These are phyloP conservation scores for Sugiyamaella sp. DNA, from an alignment of 1,139 yeast species.

Conservation along the genomic window DNA sequence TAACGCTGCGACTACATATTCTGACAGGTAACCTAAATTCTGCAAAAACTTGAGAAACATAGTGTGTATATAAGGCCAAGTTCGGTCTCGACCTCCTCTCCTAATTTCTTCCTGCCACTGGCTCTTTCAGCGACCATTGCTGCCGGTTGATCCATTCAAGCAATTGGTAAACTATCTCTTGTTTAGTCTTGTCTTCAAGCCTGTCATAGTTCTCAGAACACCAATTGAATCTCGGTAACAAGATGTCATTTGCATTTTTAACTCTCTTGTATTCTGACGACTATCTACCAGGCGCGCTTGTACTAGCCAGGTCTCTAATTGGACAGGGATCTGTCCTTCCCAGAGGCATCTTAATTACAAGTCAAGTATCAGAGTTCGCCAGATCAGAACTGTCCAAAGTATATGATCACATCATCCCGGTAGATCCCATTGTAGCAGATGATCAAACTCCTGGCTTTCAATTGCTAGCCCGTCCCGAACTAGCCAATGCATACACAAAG, in stretches of 20 bases:
- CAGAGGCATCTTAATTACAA: slow-evolving; percentile 43
- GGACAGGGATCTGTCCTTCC: slow-evolving; percentile 29
- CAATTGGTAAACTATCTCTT: too few relatives aligned
- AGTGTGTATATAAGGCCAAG: too few relatives aligned
- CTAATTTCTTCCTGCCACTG: too few relatives aligned
- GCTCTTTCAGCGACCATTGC: too few relatives aligned
- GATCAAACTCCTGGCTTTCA: slow-evolving; percentile 43
- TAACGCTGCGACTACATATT: too few relatives aligned
- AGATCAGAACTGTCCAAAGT: slow-evolving; percentile 33
- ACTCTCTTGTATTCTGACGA: slow-evolving; percentile 66
- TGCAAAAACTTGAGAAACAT: too few relatives aligned
- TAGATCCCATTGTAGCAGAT: slow-evolving; percentile 38
- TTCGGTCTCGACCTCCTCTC: too few relatives aligned
- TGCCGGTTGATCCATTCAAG: slow-evolving; percentile 2
- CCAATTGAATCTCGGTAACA: background rate
- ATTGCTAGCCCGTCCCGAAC: slow-evolving; percentile 71
- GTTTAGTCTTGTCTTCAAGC: background rate
- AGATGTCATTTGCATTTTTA: slow-evolving; percentile 53
- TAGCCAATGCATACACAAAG: slow-evolving; percentile 71
- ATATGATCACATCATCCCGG: slow-evolving; percentile 43
- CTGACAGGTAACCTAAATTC: too few relatives aligned
- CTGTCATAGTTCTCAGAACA: background rate
- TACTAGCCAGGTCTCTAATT: slow-evolving; percentile 53
- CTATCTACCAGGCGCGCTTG: slow-evolving; percentile 78
- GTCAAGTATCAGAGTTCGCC: slow-evolving; percentile 34